These are phyloP conservation scores for Pueraria montana DNA, from an alignment of 306 rosid species.

Conservation along the genomic window DNA sequence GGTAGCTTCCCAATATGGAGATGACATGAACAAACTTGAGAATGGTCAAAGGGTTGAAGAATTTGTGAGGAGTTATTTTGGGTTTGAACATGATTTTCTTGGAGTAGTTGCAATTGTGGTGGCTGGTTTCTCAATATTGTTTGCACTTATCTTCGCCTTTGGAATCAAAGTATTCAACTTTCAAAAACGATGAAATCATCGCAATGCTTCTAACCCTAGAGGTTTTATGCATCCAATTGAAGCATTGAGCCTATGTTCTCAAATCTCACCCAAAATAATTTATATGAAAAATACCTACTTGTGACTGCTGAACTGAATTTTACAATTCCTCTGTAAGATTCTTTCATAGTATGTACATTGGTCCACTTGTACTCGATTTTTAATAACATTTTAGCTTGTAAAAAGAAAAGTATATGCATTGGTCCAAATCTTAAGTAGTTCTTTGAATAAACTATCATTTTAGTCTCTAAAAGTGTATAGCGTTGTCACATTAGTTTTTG, in stretches of 20 bases:
- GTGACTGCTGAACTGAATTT: not conserved
- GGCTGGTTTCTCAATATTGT: conserved; percentile 71
- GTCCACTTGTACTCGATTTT: not conserved
- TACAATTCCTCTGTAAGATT: not conserved
- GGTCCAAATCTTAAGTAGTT: too few species aligned
- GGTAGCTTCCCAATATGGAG: conserved; percentile 80
- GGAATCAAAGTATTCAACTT: conserved; percentile 74
- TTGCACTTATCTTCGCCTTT: conserved; percentile 73
- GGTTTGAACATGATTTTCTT: conserved; percentile 66
- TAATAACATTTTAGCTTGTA: not conserved
- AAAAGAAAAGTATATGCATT: not conserved
- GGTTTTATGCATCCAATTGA: not conserved
- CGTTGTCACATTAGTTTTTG: too few species aligned
- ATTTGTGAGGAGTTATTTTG: conserved; percentile 69
- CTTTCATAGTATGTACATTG: not conserved
- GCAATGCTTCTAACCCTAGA: not conserved
- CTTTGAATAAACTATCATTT: not conserved
- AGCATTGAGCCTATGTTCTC: not conserved
- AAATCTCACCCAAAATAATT: not conserved
- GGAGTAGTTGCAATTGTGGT: conserved; percentile 72
- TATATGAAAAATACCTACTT: not conserved
- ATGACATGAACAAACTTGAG: conserved; percentile 58
- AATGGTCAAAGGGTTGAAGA: conserved; percentile 76
- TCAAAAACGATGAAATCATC: conserved; percentile 64
- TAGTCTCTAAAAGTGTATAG: too few species aligned